These are phyloP conservation scores for Albophoma yamanashiensis DNA, from an alignment of 2,329 filamentous ascomycete species.

Conservation along the genomic window DNA sequence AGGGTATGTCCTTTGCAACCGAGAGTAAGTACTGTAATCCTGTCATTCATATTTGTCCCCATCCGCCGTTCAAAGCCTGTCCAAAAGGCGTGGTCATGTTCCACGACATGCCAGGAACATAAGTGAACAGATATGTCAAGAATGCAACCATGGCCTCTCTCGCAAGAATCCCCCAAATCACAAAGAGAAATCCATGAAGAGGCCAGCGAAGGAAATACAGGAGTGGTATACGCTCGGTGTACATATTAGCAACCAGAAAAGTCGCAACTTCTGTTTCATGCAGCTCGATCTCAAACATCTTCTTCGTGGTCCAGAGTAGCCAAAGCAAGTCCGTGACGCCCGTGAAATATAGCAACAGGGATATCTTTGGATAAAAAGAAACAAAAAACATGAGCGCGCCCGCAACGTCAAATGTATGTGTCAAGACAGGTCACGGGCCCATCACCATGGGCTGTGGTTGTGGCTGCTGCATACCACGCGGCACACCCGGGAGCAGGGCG, in stretches of 20 bases:
- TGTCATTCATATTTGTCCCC: not conserved
- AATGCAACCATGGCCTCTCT: too few species aligned
- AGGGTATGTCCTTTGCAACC: too few species aligned
- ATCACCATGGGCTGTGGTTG: not conserved
- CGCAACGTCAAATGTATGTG: not conserved
- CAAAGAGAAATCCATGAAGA: not conserved
- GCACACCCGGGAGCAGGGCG: constrained; percentile 1
- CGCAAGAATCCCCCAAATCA: not conserved
- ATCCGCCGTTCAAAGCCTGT: not conserved
- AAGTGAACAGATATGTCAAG: not conserved
- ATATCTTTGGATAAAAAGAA: not conserved
- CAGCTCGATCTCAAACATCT: not conserved
- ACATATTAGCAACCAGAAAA: too few species aligned
- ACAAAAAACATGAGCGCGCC: not conserved
- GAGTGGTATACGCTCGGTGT: not conserved
- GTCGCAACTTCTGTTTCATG: not conserved
- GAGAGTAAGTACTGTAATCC: not conserved
- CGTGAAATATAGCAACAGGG: not conserved
- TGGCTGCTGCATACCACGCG: not conserved
- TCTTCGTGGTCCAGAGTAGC: not conserved
- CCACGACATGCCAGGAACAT: not conserved
- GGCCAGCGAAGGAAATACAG: not conserved
- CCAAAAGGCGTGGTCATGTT: not conserved
- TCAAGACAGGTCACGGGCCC: not conserved
- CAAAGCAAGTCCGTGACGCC: not conserved